Conservation (phyloP, 2,329 filamentous ascomycete species). For the Botrytis deweyae region DNA sequence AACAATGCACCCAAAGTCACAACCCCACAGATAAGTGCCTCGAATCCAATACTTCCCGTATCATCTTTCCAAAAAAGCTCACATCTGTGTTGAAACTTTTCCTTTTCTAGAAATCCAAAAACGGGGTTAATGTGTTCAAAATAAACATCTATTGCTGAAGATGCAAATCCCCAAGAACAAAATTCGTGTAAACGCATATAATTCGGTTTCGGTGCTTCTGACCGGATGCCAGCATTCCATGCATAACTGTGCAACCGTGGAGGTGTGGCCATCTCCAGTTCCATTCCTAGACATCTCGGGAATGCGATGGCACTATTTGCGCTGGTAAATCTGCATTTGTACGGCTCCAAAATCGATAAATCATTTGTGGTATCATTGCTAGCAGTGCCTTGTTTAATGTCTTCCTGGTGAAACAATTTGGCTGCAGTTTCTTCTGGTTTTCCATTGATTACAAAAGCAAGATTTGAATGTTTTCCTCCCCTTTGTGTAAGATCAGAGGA, state of each 20-base stretch:
- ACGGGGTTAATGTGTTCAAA: constrained; percentile 38
- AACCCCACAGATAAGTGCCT: constrained; percentile 40
- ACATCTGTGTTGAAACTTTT: constrained; percentile 31
- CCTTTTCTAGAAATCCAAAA: constrained; percentile 39
- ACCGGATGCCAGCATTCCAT: constrained; percentile 40
- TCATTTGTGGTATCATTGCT: constrained; percentile 3
- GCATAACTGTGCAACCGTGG: constrained; percentile 42
- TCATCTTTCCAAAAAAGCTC: constrained; percentile 39
- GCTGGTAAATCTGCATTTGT: constrained; percentile 29
- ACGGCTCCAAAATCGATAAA: constrained; percentile 20
- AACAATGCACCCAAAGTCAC: constrained; percentile 41
- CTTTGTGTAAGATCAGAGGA: not conserved
- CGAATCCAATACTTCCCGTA: constrained; percentile 38
- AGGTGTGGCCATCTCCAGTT: constrained; percentile 39
- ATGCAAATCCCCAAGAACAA: constrained; percentile 26
- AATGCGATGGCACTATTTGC: constrained; percentile 40
- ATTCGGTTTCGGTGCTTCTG: constrained; percentile 27
- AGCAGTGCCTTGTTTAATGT: constrained; percentile 19
- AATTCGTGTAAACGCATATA: constrained; percentile 14
- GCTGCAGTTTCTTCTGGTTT: not conserved
- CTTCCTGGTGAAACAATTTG: not conserved
- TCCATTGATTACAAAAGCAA: not conserved
- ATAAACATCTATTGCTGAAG: constrained; percentile 36
- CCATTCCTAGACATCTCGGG: constrained; percentile 38
- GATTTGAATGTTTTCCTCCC: not conserved